A percentile compares a stretch with the other conserved stretches of the same genome.
Evolutionary conservation across 139 green algal genomes (phyloP).

Genomic region (Chloropicon primus): DNA sequence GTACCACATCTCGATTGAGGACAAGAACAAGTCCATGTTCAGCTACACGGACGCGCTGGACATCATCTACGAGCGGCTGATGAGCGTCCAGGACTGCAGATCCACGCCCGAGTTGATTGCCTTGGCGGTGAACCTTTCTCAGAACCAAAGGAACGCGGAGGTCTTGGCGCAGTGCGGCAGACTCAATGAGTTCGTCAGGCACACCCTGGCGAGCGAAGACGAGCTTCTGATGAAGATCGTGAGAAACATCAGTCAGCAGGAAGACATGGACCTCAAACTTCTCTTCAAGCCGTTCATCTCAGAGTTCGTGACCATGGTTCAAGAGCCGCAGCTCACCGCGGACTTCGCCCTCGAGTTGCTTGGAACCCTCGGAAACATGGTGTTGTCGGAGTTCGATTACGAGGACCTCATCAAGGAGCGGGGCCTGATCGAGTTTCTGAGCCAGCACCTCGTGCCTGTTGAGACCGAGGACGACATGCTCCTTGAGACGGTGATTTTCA

Average conservation of each 20-base stretch:
- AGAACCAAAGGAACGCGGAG: conserved; percentile 55
- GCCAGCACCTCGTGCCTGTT: conserved; percentile 27
- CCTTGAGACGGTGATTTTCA: conserved; percentile 60
- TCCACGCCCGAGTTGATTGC: conserved; percentile 62
- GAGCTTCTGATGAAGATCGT: conserved; percentile 71
- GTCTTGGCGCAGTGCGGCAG: conserved; percentile 45
- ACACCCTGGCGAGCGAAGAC: conserved; percentile 29
- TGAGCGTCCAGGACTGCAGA: conserved; percentile 39
- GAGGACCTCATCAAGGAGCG: conserved; percentile 36
- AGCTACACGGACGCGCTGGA: conserved; percentile 42
- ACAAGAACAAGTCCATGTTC: conserved; percentile 63
- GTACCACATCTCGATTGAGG: conserved; percentile 71
- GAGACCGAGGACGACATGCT: conserved; percentile 50
- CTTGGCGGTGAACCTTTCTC: conserved; percentile 65
- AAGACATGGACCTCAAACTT: conserved; percentile 25
- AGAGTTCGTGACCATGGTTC: conserved; percentile 27
- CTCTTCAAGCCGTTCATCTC: conserved; percentile 48
- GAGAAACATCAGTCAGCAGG: conserved; percentile 38
- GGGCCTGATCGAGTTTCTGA: conserved; percentile 47
- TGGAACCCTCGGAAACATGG: conserved; percentile 59
- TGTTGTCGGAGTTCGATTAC: conserved; percentile 55
- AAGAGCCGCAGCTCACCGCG: conserved; percentile 36
- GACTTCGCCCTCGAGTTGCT: conserved; percentile 62
- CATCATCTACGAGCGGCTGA: conserved; percentile 29
- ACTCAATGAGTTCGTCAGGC: conserved; percentile 45